Evolutionary conservation across 2,329 filamentous ascomycete species (phyloP), one percentile per base, ranked within the genome.

Genomic region (Aureobasidium lini): DNA sequence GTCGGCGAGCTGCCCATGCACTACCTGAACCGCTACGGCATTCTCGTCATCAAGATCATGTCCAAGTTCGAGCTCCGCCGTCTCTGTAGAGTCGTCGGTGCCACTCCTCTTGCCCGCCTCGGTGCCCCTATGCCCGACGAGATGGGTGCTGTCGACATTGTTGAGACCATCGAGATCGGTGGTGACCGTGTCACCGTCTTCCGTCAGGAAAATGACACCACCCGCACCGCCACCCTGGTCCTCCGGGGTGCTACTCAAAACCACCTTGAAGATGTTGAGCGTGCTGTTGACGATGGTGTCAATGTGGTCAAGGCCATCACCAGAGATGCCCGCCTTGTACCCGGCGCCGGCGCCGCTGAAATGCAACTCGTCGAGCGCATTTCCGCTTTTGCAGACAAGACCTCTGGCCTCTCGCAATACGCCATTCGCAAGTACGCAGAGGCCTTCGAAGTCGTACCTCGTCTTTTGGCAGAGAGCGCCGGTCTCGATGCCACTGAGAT

Each of bases 41-140:
- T 99, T 66, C 84, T 99, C 49, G 86, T 94, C 70, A 93, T 99
- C 80, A 95, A 96, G 77, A 87, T 99, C 66, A 85, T 97, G 69
- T 96, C 91, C 78, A 99, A 99, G 77, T 99, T 97, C 70, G 94
- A 99, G 77, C 85, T 99, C 62, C 87, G 94, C 67, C 85, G 94
- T 69, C 81, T 97, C 69, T 99, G 95, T 82, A 88, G 94, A 63
- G 94, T 99, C 28, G 93, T 97, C 56, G 93, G 93, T 63, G 94
- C 94, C 60, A 96, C 94, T 13, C 94, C 94, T n/a, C 83, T 99
- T 63, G 95, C 95, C 57, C 88, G 94, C 68, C 81, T 99, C 49
- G 94, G 94, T 64, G 94, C 95, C 15, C 94, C 94, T 46, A 99
- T 99, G 94, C 94, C 95, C n/a, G 94, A 99, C 67, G 94, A 99